Evolutionary conservation across 1,284 basidiomycete species (phyloP), one percentile per base, ranked within the genome.

Genomic region (Trichosporon sp.): DNA sequence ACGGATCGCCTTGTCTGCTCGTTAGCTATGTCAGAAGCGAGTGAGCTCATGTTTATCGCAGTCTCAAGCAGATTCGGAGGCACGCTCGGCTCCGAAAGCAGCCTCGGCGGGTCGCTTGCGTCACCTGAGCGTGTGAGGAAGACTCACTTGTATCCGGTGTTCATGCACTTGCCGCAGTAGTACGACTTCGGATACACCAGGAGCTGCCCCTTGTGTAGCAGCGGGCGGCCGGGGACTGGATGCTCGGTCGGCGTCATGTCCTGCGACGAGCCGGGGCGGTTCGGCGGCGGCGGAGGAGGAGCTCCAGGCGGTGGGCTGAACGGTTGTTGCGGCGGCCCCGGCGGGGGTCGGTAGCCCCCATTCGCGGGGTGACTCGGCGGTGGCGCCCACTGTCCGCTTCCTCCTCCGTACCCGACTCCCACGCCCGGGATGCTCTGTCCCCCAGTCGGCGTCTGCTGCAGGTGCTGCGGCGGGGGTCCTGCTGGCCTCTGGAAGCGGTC

Each of bases 141-240:
- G 31, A 32, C 56, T 60, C 56, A 70, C 69, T 83, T 83, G 71
- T 80, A 83, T 8, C 82, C 82, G 18, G 82, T 83, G 68, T 83
- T 83, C 3, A 65, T 42, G 70, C 82, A 83, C 69, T 83, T 82
- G 11, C 66, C 51, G 69, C 82, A 83, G 32, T 62, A 74, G 68
- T 76, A 70, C 0, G 75, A 77, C 60, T 75, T 76, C 23, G 81
- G 81, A 64, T 83, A 83, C 1, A 83, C 79, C 56, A 83, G 70
- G 23, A 83, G 68, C 70, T 80, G 74, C 13, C 80, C 80, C 27
- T 75, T 65, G 35, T 73, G 70, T 35, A 83, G 71, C 9, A 83
- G 69, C 8, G 82, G 81, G 53, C 80, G 67, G 23, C 82, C 82
- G 2, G 82, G 81, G 0, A 75, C 76, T 9, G 82, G 79, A 9